Conservation (phyloP, 177 flowering plant genomes). For the Telopea speciosissima region DNA sequence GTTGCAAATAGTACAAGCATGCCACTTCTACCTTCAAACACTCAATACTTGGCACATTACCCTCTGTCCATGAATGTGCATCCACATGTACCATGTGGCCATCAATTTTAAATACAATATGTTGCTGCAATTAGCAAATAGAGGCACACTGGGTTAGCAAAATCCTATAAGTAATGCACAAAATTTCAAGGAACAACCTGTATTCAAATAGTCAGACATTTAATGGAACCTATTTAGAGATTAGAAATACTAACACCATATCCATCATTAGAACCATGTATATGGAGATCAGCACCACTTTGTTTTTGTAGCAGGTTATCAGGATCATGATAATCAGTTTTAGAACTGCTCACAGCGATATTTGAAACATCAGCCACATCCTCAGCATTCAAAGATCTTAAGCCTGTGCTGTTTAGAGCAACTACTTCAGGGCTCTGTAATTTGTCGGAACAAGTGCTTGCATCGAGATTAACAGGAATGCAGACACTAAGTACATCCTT, state of each 20-base stretch:
- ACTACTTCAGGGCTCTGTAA: conserved; percentile 27
- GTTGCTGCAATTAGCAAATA: conserved; percentile 34
- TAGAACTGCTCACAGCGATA: conserved; percentile 29
- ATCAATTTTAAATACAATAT: conserved; percentile 52
- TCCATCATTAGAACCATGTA: conserved; percentile 20
- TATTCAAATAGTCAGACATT: not conserved
- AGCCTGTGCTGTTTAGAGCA: conserved; percentile 19
- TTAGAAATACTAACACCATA: conserved; percentile 36
- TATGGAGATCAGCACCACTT: conserved; percentile 15
- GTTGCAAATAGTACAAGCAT: conserved; percentile 69
- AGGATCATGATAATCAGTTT: conserved; percentile 21
- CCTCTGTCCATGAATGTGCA: conserved; percentile 25
- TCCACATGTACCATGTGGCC: conserved; percentile 39
- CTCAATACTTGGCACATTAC: conserved; percentile 38
- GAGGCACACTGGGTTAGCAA: conserved; percentile 9
- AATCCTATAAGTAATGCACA: not conserved
- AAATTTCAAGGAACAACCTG: not conserved
- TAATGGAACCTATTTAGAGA: not conserved
- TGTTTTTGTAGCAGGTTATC: conserved; percentile 20
- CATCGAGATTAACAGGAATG: conserved; percentile 45
- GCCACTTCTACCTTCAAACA: conserved; percentile 68
- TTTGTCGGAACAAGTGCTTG: conserved; percentile 57
- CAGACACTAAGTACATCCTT: conserved; percentile 30
- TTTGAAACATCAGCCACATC: conserved; percentile 26
- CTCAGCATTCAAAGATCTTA: conserved; percentile 23